Base-by-base conservation (phyloP, 345 rosid species). In the Alliaria petiolata region DNA sequence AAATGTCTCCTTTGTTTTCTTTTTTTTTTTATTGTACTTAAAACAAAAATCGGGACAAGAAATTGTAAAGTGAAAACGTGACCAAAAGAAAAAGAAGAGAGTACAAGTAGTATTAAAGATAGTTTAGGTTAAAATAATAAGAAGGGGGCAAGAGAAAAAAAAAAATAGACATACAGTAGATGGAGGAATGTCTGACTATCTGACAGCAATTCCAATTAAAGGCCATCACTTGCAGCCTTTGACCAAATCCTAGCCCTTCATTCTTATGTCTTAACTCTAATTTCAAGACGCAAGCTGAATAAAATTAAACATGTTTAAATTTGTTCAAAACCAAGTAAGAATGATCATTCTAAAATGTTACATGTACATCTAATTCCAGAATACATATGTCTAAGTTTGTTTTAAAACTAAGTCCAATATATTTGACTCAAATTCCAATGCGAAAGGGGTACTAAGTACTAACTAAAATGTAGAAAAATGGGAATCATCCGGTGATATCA, bases 241-340 rank as follows among this genome's bases (percentile, higher is more conserved):
- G 78, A 68, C 78, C 74, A 61, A 51, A 75, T 67, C 68, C 8
- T 74, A 51, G 22, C 62, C 73, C 39, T 59, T 52, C 63, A 55
- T 66, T 36, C 19, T 46, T 30, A 58, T 49, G 61, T 14, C 4
- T 20, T 40, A 35, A 66, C 72, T 74, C 73, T 30, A 6, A 17
- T 74, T 50, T 42, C 62, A 31, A 74, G 68, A 60, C 33, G 34
- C 60, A 74, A 47, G 17, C 8, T 5, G 9, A 54, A n/a, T n/a
- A n/a, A n/a, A n/a, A 8, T 55, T 34, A 43, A 43, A 52, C 62
- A 62, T 71, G 53, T 62, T 42, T 42, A 7, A 26, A 6, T 0
- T 52, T 43, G 52, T 36, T 56, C n/a, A 10, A 14, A 34, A 14
- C n/a, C 20, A 28, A 1, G 61, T 47, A 11, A 8, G 56, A 45